Evolutionary conservation across 208 protist genomes (phyloP).

Genomic region (Phytomonas sp.): DNA sequence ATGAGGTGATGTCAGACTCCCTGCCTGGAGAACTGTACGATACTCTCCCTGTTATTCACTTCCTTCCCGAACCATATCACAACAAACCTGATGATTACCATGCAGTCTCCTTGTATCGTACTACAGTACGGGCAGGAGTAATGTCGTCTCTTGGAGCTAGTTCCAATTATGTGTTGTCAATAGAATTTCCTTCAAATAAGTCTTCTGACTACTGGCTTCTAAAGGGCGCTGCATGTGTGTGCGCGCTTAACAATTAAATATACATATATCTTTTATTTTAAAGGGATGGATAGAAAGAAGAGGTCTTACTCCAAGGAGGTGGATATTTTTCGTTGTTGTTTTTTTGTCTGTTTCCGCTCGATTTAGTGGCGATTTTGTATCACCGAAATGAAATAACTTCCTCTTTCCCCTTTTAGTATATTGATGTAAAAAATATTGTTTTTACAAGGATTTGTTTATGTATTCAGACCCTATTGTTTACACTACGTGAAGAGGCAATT

Average conservation of each 20-base stretch:
- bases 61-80: slow-evolving; percentile 91
- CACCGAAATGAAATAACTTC: background rate
- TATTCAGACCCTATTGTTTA: background rate
- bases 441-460: background rate
- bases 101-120: slow-evolving; percentile 93
- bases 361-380: background rate
- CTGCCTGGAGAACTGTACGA: slow-evolving; percentile 85
- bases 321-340: slow-evolving; percentile 5
- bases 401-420: background rate
- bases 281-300: background rate
- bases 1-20: slow-evolving; percentile 79
- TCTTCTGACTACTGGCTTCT: slow-evolving; percentile 87
- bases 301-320: background rate
- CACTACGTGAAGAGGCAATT: background rate
- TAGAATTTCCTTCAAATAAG: slow-evolving; percentile 82
- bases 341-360: slow-evolving; percentile 12
- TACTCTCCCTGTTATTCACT: slow-evolving; percentile 91
- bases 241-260: slow-evolving; percentile 45
- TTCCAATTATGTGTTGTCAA: slow-evolving; percentile 92
- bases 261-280: background rate
- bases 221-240: slow-evolving; percentile 86
- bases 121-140: slow-evolving; percentile 86
- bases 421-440: background rate
- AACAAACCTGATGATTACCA: slow-evolving; percentile 54
- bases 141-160: slow-evolving; percentile 94